Evolutionary conservation across 768 basidiomycete species (phyloP), one percentile per base, ranked within the genome.

Genomic region (Lentinula edodes): DNA sequence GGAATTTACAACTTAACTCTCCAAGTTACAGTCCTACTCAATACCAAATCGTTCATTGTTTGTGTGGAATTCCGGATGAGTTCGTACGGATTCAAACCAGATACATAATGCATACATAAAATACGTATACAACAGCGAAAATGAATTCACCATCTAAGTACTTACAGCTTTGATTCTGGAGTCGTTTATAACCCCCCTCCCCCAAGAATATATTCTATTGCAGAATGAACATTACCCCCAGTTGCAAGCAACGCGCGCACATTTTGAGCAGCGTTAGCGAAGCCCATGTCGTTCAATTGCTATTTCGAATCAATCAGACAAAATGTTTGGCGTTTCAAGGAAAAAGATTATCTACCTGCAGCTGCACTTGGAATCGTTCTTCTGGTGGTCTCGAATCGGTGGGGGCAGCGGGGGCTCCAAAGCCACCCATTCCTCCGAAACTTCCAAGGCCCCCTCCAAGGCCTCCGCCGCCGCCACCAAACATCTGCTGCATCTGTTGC

Each of bases 271-370:
- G 93, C 93, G 61, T 96, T 94, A 56, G 81, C 84, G 73, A 98
- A 93, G 1, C 93, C 95, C 96, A 98, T 98, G 62, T 90, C 91
- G 70, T 93, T 89, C 69, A 98, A 73, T 88, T 95, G 93, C 90
- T 93, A 65, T 23, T 58, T 32, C 28, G 43, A 53, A 36, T 50
- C 45, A 62, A 58, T 50, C 41, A n/a, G 41, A 36, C 43, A 5
- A 20, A 32, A 32, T 18, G 50, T 52, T 39, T 48, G 18, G 41
- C 46, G 8, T 20, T 12, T 46, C 32, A 36, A 67, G 42, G 32
- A 41, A 55, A 51, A 35, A 55, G 51, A n/a, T n/a, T 50, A 74
- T 80, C 9, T 32, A 88, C 90, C 82, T 90, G 88, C 4, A 93
- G 76, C 69, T 94, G 91, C 16, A 88, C 84, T 69, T 95, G 90